phyloP scores from a whole-genome alignment of 495 filamentous ascomycete genomes.

The Lepidopterella palustris region DNA sequence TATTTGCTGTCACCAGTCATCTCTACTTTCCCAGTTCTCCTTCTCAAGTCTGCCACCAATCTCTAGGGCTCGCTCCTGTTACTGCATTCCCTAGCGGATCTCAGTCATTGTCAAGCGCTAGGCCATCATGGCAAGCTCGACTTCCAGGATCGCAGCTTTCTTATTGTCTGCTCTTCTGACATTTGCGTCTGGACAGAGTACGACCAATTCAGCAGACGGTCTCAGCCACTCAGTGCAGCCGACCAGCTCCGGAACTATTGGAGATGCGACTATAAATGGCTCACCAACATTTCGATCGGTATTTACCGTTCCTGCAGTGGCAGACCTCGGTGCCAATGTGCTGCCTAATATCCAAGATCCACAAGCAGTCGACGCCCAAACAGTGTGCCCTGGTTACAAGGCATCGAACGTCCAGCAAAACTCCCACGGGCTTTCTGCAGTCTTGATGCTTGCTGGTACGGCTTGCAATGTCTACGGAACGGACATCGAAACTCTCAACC shows the following conservation, averaged over 20 bases:
- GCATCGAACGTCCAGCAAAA: conserved; percentile 46
- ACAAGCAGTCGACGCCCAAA: conserved; percentile 62
- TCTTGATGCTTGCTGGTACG: conserved; percentile 48
- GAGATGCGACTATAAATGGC: conserved; percentile 1
- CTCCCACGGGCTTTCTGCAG: conserved; percentile 47
- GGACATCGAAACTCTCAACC: conserved; percentile 51
- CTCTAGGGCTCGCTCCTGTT: background rate
- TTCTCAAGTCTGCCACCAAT: background rate
- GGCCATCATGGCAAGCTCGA: conserved; percentile 14
- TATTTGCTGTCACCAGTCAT: background rate
- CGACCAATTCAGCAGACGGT: conserved; percentile 6
- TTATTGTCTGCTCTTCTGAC: conserved; percentile 2
- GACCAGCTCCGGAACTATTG: background rate
- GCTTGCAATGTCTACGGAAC: conserved; percentile 58
- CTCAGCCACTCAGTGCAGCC: background rate
- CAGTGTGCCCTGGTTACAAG: conserved; percentile 58
- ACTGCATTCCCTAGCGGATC: background rate
- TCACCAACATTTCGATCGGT: conserved; percentile 17
- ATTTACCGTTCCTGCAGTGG: conserved; percentile 54
- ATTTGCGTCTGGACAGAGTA: conserved; percentile 16
- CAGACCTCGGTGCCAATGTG: conserved; percentile 51
- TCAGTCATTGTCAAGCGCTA: background rate
- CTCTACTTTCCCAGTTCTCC: background rate
- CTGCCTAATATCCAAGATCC: conserved; percentile 70
- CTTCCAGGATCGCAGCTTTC: conserved; percentile 2